Base-by-base conservation (phyloP, 345 rosid species). In the Lepidium didymum region DNA sequence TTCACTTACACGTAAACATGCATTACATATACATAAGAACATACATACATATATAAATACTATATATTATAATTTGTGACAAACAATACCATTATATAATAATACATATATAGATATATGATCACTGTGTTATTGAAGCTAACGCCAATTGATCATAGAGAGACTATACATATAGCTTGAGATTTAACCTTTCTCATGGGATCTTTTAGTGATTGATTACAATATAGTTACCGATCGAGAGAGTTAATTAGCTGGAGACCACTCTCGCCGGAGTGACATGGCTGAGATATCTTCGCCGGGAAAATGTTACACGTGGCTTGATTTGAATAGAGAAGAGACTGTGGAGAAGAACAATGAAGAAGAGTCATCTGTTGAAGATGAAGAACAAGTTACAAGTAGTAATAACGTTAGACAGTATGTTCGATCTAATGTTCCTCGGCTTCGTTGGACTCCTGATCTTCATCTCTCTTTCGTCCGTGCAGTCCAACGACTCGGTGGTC, bases 371-470 rank as follows among this genome's bases (percentile, higher is more conserved):
- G 15, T 36, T 58, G 76, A 72, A 72, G 62, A 38, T 35, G 77
- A 69, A 35, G 62, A 55, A 69, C 78, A 75, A 27, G 65, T 10
- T 16, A 56, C 59, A 9, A 21, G 18, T 3, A 72, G 56, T 3
- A 57, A 56, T 19, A 27, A 56, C 6, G 96, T 89, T 8, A 82
- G 97, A 67, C 93, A 87, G 14, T 88, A 91, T 55, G 75, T 85
- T 52, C 77, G 96, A 62, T 89, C 94, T 2, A 89, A 86, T 62
- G 65, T 79, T 83, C 97, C 96, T 4, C 74, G 97, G 34, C 90
- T 91, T 31, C 84, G 97, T 1, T 91, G 97, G 97, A 91, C 97
- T 16, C 89, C 86, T 10, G 92, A 84, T 44, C 90, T 91, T 62
- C 96, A 91, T 77, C 86, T 80, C 4, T 76, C 92, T 23, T 91